These are phyloP conservation scores for Peribolospora kevripleyi DNA, from an alignment of 768 basidiomycete genomes.

Conservation along the genomic window DNA sequence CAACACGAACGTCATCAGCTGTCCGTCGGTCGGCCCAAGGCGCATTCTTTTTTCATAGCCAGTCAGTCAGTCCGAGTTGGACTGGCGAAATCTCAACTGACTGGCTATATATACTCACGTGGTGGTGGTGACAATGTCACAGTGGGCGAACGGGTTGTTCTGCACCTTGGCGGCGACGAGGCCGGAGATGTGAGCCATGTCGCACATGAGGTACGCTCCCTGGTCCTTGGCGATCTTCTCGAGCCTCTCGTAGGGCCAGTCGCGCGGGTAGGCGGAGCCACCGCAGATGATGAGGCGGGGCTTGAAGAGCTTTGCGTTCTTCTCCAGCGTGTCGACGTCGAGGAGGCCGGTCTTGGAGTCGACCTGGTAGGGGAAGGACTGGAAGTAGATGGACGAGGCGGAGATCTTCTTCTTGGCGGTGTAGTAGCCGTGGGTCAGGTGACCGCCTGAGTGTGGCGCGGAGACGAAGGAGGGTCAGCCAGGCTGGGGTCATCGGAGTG, in stretches of 20 bases:
- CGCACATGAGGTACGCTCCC: constrained; percentile 79
- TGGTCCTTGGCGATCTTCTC: constrained; percentile 61
- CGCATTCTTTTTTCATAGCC: background rate
- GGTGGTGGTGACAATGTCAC: constrained; percentile 93
- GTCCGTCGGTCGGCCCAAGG: background rate
- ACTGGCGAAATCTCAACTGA: background rate
- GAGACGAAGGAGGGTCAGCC: background rate
- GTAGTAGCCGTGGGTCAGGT: constrained; percentile 82
- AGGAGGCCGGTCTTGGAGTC: constrained; percentile 61
- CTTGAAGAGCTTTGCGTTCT: constrained; percentile 84
- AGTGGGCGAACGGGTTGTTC: constrained; percentile 76
- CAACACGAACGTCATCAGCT: too few species aligned
- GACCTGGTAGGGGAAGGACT: constrained; percentile 70
- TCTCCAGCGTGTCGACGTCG: constrained; percentile 56
- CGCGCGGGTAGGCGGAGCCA: constrained; percentile 92
- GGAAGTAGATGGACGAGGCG: constrained; percentile 98
- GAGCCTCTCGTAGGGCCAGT: constrained; percentile 80
- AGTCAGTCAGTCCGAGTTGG: background rate
- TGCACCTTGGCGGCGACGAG: constrained; percentile 79
- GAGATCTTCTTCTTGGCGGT: constrained; percentile 88
- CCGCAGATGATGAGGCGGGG: constrained; percentile 88
- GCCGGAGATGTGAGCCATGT: constrained; percentile 94
- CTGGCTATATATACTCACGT: constrained; percentile 32
- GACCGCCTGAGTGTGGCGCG: background rate
- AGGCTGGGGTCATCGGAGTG: too few species aligned